Base-by-base conservation (phyloP, 176 grass and related monocot genomes). In the Panicum miliaceum region DNA sequence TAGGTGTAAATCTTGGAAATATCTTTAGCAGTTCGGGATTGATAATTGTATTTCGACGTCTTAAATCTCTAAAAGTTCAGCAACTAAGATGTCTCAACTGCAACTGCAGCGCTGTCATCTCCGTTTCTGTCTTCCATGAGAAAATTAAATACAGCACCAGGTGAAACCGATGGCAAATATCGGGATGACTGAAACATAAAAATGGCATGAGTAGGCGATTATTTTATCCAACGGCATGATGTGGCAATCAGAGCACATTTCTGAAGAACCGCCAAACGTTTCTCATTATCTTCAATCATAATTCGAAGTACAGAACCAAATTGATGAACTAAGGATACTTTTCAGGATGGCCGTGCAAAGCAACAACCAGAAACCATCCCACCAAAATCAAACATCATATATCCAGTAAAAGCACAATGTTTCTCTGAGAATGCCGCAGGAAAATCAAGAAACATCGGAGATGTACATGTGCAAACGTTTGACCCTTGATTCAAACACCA, bases 401-500 rank as follows among this genome's bases (percentile, higher is more conserved):
- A 57, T 38, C 3, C 14, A 48, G 8, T 36, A 45, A 19, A 56
- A 66, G 59, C 77, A 75, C 8, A 32, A 13, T 38, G 47, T 19
- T 67, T 37, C 25, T 32, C 12, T 37, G 65, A 23, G 60, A 47
- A 20, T 2, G 0, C 3, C 18, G 57, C 1, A 73, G 48, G 2
- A 11, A 34, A 20, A 23, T 13, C 20, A 37, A 47, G 14, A 32
- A 1, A 40, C 22, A 47, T 1, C 0, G 1, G 26, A 41, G 18
- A 81, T 66, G 73, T 23, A 6, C 26, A 81, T 8, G n/a, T 8
- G 36, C 29, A 69, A 26, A 70, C 12, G 53, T 37, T 47, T 58
- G 14, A 56, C 12, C 7, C 68, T 52, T 27, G 79, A 83, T 77
- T 32, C 62, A 63, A 77, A 13, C 47, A 9, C 23, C 58, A 78